A percentile compares a stretch with the other conserved stretches of the same genome.
Evolutionary conservation across 441 rosid genomes (phyloP).

Genomic region (Capsella rubella): DNA sequence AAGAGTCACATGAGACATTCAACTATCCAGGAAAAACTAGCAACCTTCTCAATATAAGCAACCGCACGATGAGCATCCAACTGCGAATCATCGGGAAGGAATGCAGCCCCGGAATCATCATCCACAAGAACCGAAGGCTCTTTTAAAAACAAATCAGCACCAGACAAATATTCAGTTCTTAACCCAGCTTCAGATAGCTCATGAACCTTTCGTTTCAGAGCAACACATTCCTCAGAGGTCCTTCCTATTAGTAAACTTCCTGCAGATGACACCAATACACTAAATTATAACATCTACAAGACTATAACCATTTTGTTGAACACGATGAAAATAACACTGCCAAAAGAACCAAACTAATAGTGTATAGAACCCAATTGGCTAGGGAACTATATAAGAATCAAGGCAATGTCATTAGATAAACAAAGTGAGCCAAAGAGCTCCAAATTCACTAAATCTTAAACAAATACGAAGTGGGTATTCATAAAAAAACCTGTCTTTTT

Average conservation of each 20-base stretch:
- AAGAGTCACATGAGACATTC: slow-evolving; percentile 23
- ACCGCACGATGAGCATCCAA: slow-evolving; percentile 81
- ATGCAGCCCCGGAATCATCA: slow-evolving; percentile 73
- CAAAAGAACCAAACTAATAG: slow-evolving; percentile 10
- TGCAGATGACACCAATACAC: slow-evolving; percentile 35
- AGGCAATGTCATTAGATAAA: background rate
- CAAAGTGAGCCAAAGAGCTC: background rate
- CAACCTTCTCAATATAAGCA: slow-evolving; percentile 76
- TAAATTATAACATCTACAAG: too few relatives aligned
- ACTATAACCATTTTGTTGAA: too few relatives aligned
- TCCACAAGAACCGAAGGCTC: slow-evolving; percentile 72
- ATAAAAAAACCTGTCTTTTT: slow-evolving; percentile 66
- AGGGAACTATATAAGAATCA: slow-evolving; percentile 5
- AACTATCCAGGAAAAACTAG: slow-evolving; percentile 13
- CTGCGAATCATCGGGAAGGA: slow-evolving; percentile 81
- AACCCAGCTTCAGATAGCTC: slow-evolving; percentile 78
- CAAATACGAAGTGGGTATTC: background rate
- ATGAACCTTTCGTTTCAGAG: slow-evolving; percentile 63
- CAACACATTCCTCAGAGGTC: slow-evolving; percentile 59
- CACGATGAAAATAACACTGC: background rate
- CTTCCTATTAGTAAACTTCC: slow-evolving; percentile 83
- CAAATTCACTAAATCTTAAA: background rate
- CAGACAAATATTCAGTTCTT: slow-evolving; percentile 68
- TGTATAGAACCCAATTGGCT: slow-evolving; percentile 10
- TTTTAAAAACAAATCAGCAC: slow-evolving; percentile 54